A percentile compares a stretch with the other conserved stretches of the same genome.
phyloP scores from a whole-genome alignment of 2,329 filamentous ascomycete genomes.

The Periconia digitata region DNA sequence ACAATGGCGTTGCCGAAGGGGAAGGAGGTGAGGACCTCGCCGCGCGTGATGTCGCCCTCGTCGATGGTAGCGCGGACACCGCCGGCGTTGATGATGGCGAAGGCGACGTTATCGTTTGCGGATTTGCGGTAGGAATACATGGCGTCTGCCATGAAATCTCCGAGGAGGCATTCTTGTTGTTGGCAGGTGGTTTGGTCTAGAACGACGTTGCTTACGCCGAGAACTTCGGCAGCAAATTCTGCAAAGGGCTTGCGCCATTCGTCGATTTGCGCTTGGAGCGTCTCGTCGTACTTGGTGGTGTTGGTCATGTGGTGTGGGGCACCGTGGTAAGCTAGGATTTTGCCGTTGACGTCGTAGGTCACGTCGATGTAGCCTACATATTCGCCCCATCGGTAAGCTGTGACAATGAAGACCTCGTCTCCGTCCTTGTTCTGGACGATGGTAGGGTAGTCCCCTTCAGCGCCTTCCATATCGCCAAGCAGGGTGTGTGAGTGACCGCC shows the following conservation, averaged over 20 bases:
- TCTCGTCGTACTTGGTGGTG: conserved; percentile 58
- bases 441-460: conserved; percentile 65
- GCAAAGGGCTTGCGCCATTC: conserved; percentile 64
- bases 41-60: conserved; percentile 62
- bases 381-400: conserved; percentile 68
- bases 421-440: conserved; percentile 62
- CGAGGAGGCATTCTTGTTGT: conserved; percentile 56
- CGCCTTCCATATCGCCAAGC: conserved; percentile 60
- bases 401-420: conserved; percentile 69
- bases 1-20: conserved; percentile 68
- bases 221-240: conserved; percentile 58
- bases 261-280: conserved; percentile 60
- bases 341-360: conserved; percentile 62
- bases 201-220: conserved; percentile 57
- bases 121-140: conserved; percentile 63
- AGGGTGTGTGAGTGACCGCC: conserved; percentile 62
- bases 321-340: conserved; percentile 64
- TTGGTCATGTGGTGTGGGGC: conserved; percentile 67
- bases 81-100: conserved; percentile 65
- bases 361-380: conserved; percentile 69
- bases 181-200: conserved; percentile 64
- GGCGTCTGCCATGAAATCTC: conserved; percentile 52
- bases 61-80: conserved; percentile 67
- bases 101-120: conserved; percentile 50
- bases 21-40: conserved; percentile 65